Base-by-base conservation (phyloP, 2,329 filamentous ascomycete species). In the Talaromyces sp. region DNA sequence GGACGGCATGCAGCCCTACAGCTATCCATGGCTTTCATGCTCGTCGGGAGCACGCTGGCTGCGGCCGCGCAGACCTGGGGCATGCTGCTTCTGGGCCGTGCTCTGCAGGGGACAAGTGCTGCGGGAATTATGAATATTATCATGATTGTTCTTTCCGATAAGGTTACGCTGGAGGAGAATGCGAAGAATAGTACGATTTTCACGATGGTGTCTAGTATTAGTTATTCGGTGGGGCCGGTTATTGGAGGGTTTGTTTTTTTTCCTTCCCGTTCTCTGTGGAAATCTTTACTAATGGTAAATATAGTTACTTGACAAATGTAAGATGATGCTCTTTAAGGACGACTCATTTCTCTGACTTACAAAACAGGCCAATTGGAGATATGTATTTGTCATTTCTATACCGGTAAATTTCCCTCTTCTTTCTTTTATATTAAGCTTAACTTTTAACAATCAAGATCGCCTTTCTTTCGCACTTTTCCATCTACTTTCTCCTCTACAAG, bases 321-420 rank as follows among this genome's bases (percentile, higher is more conserved):
- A 62, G 68, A 55, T 32, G 27, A 29, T 35, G 2, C n/a, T 24
- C 9, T 19, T 24, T 24, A 27, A 38, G 54, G 19, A 50, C 9
- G 12, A 9, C 61, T 75, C 86, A 12, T 82, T 82, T 21, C 73
- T 77, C 38, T 19, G 9, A 12, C 46, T 51, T 2, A 51, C 41
- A 9, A 48, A 46, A 17, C n/a, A 72, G 69, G 72, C 78, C 3
- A 81, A 79, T 63, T 89, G 87, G 86, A 76, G 86, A 55, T 89
- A 87, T 80, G 86, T 85, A 67, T 89, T 89, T 68, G 84, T 81
- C 41, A 80, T 88, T 58, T 85, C 83, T 62, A 75, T 86, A n/a
- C 84, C 84, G 0, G 77, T 87, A 58, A 76, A 75, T 76, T 1
- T 65, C 80, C 11, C 3, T 79, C 78, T 32, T 27, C 14, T 72